A percentile compares a stretch with the other conserved stretches of the same genome.
These are phyloP conservation scores for Aspergillus asperescens DNA, from an alignment of 495 filamentous ascomycete genomes.

Conservation along the genomic window DNA sequence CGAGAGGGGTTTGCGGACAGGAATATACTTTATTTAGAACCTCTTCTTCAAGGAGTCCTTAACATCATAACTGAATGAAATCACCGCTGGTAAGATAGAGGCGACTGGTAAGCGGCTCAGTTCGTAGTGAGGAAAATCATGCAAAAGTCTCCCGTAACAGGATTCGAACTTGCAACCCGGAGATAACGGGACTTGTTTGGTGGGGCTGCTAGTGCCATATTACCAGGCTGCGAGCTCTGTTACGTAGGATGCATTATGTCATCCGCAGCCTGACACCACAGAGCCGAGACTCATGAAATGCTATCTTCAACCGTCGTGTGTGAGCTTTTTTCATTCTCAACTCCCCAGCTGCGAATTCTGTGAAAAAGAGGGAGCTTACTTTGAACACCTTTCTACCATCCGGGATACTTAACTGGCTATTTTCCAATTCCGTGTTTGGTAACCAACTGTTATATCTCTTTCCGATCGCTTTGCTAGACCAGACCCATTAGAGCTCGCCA, in stretches of 20 bases:
- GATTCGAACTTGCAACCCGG: neutral
- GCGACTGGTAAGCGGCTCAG: neutral
- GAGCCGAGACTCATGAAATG: constrained; percentile 11
- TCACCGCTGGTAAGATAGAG: neutral
- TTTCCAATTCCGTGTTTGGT: neutral
- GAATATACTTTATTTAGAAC: too few species aligned
- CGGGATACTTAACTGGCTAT: neutral
- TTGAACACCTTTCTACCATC: neutral
- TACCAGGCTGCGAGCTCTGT: constrained; percentile 20
- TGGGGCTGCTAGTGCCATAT: neutral
- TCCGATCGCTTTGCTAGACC: constrained; percentile 19
- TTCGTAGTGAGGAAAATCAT: neutral
- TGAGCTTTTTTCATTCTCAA: constrained; percentile 21
- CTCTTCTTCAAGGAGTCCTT: too few species aligned
- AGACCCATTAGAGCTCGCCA: constrained; percentile 17
- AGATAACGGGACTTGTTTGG: neutral
- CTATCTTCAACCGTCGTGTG: constrained; percentile 16
- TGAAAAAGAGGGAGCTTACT: neutral
- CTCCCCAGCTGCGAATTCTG: constrained; percentile 9
- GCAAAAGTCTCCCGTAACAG: neutral
- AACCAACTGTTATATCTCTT: constrained; percentile 9
- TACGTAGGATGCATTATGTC: constrained; percentile 41
- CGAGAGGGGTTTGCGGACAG: too few species aligned
- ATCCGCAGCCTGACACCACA: constrained; percentile 27
- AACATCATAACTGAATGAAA: too few species aligned